Evolutionary conservation across 441 rosid genomes (phyloP), one percentile per base, ranked within the genome.

Genomic region (Geranium incanum): DNA sequence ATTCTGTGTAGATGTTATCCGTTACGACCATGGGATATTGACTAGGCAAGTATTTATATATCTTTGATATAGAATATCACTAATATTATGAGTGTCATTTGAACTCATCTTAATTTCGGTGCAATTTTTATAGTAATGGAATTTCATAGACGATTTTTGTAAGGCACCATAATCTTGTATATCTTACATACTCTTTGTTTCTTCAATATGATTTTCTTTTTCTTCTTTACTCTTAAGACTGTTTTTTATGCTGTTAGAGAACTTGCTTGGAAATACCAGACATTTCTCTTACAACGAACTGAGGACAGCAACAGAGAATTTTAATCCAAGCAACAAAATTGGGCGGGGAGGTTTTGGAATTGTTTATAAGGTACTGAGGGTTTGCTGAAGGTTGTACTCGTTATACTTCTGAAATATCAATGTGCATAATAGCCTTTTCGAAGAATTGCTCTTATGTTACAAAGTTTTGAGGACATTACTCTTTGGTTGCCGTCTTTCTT

Each of bases 321-420:
- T 89, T 72, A 77, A 79, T 75, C 6, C 73, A 9, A 75, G 79
- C 77, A 84, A 84, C 50, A 85, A 76, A 78, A 80, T 89, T 39
- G 95, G 92, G 50, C 75, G 84, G 72, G 92, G 95, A 72, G 95
- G 92, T 70, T 89, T 89, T 36, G 95, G 95, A 72, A 82, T 71
- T 4, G 95, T 89, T 69, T 86, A 86, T 83, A 86, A 87, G 95
- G 92, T 89, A 77, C 45, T 33, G 48, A 39, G 55, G 66, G 43
- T 69, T 70, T 66, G 7, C 38, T 19, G 67, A 72, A 71, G 72
- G 80, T 45, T 74, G 39, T n/a, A 9, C 23, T 16, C 16, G 13
- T 16, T 69, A 66, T 52, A 11, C 12, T 9, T 16, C 45, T 70
- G 5, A 16, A 16, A 11, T 5, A 59, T 59, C 36, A 33, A 7